Evolutionary conservation across 192 early-diverging fungal species (phyloP), one percentile per base, ranked within the genome.

Genomic region (Coemansia sp.): DNA sequence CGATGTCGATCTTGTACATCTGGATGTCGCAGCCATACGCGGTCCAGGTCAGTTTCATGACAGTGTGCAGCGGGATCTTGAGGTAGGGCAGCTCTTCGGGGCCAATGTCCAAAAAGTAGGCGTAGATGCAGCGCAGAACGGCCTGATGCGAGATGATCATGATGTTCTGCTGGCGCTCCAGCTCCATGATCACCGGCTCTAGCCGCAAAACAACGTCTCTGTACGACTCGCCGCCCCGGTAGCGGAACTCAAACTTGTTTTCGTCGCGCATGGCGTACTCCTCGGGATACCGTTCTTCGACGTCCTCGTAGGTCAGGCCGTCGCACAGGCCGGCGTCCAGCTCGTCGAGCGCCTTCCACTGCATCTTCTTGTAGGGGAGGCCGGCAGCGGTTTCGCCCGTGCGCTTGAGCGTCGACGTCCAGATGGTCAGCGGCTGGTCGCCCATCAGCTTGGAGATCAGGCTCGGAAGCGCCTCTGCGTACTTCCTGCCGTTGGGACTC

Each of bases 121-220:
- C 94, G 71, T 99, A 98, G 55, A 99, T 90, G 71, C 93, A 95
- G 23, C 98, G 85, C 64, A 99, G 80, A 30, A 99, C 95, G 0
- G 96, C 98, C 61, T 99, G 98, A 71, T 99, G 98, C 19, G 94
- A 93, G 69, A 98, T 86, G 53, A 98, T 98, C 60, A 98, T 81
- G 54, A 98, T 96, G 64, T 92, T 90, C 68, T 94, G 90, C 74
- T 99, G 95, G 29, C 97, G 86, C 68, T 98, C 97, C 42, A 99
- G 83, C 70, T 99, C 98, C 94, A 99, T 93, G 58, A 98, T 98
- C 56, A 99, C 93, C 2, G 98, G 98, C 78, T 99, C 98, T 30
- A 98, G 71, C 30, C 95, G 86, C 65, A 94, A 80, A 10, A 99
- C 98, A 16, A 99, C 88, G 76, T 98, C 95, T 13, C 93, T 85